Evolutionary conservation across 1,284 basidiomycete species (phyloP), one percentile per base, ranked within the genome.

Genomic region (Leccinum griseonigrum): DNA sequence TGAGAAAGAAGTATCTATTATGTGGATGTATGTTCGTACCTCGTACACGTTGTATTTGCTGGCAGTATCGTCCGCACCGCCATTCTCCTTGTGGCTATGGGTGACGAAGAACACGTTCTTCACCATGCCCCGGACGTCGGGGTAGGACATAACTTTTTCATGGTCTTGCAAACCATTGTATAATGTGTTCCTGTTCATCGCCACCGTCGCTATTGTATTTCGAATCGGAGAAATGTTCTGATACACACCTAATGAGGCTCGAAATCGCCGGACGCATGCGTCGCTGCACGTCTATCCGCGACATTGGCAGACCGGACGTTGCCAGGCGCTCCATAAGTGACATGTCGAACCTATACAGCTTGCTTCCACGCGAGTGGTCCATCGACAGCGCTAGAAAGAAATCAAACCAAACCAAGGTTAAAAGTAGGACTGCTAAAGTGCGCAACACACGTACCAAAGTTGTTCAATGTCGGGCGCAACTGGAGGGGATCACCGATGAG

Each of bases 401-500:
- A 38, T 26, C 54, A 22, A 26, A 38, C 29, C 54, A 22, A 22
- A 56, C 63, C 46, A 68, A 53, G 4, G 5, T 7, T 66, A 52
- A 4, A 10, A 3, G 52, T 0, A 18, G 9, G 7, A 11, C 22
- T 31, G 26, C 56, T 16, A 43, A 4, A 14, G 9, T 4, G 22
- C 8, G 1, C 50, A 51, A 29, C 2, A 11, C 29, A 71, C 83
- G 43, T 62, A 90, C 90, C 71, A 64, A 83, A 91, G 31, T 83
- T 87, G 60, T 85, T 85, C 51, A 91, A 66, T 0, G 79, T 88
- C 0, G 89, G 89, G 3, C 88, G 81, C 2, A 91, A 78, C 72
- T 91, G 90, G 3, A 83, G 76, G 1, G 90, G 88, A 64, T 91
- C 90, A 0, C 89, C 89, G 31, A 91, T 88, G 46, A 84, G 76